A percentile compares a stretch with the other conserved stretches of the same genome.
Evolutionary conservation across 1,284 basidiomycete species (phyloP).

Genomic region (Coriolopsis trogii): DNA sequence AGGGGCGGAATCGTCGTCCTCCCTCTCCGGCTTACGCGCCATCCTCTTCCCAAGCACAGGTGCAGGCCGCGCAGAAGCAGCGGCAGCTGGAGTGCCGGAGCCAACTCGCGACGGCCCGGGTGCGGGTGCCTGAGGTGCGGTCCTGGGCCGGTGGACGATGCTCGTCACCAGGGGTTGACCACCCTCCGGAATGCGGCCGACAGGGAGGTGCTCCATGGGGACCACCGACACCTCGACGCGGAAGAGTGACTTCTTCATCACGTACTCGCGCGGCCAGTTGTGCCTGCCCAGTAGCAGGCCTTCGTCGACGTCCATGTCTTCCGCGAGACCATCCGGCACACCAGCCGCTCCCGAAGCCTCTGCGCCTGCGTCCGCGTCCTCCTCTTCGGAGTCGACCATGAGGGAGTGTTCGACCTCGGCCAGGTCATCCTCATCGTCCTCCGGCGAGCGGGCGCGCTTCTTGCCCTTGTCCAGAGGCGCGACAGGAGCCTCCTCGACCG

Average conservation of each 20-base stretch:
- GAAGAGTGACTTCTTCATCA: background rate
- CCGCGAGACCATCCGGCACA: too few species aligned
- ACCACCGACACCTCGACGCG: background rate
- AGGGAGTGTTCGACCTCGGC: background rate
- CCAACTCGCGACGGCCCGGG: too few species aligned
- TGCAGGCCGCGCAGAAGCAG: too few species aligned
- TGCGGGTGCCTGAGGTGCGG: too few species aligned
- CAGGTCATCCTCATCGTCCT: constrained; percentile 4
- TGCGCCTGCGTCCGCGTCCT: background rate
- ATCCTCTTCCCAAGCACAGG: too few species aligned
- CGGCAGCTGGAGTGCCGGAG: too few species aligned
- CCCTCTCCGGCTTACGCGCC: too few species aligned
- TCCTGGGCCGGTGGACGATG: too few species aligned
- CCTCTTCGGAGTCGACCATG: background rate
- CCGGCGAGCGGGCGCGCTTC: constrained; percentile 14
- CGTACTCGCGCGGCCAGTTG: background rate
- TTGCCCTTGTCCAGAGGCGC: constrained; percentile 13
- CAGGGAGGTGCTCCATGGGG: background rate
- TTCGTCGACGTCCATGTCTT: background rate
- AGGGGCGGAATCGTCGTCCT: too few species aligned
- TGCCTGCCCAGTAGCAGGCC: too few species aligned
- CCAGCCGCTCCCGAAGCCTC: too few species aligned
- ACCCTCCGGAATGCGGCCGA: background rate
- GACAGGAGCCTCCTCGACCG: background rate
- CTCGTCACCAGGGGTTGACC: background rate